Base-by-base conservation (phyloP, 2,329 filamentous ascomycete species). In the Botrytis deweyae region DNA sequence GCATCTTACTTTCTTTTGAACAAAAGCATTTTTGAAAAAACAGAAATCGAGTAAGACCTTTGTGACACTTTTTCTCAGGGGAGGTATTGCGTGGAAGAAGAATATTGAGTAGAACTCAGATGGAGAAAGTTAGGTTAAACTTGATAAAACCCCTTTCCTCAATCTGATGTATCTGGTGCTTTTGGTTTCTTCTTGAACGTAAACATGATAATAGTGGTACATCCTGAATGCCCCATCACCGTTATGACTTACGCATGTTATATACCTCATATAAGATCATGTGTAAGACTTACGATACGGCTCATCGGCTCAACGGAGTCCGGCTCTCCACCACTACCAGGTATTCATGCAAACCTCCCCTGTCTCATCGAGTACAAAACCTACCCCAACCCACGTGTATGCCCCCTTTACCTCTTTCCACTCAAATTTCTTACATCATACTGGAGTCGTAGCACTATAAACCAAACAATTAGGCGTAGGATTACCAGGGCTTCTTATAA, bases 361-460 rank as follows among this genome's bases (percentile, higher is more conserved):
- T 55, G 65, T 52, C 46, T 67, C 46, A n/a, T 55, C 46, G 20
- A 55, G 49, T 16, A n/a, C 49, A 55, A 55, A 55, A 7, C 49
- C 25, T 55, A 55, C 49, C 49, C 25, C 49, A 52, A 38, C 65
- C 22, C 44, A 67, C 49, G 14, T 22, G 42, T 36, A 4, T 44
- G 29, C 63, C 22, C n/a, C 40, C 61, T 64, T 64, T 10, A 44
- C 20, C 40, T n/a, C 10, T 44, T 29, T 14, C 18, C 36, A 55
- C 49, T 55, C 36, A 55, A 4, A 68, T 4, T 22, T 68, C 49
- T 55, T 67, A 55, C 65, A 55, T 67, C 65, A 67, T 67, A 67
- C 49, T 42, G 20, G 7, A 25, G 46, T 29, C 38, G 49, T 58
- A 68, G 25, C n/a, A 68, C 66, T 68, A 22, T 68, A 68, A 22